Evolutionary conservation across 2,329 filamentous ascomycete species (phyloP).

Genomic region (Sclerotinia spermophila): DNA sequence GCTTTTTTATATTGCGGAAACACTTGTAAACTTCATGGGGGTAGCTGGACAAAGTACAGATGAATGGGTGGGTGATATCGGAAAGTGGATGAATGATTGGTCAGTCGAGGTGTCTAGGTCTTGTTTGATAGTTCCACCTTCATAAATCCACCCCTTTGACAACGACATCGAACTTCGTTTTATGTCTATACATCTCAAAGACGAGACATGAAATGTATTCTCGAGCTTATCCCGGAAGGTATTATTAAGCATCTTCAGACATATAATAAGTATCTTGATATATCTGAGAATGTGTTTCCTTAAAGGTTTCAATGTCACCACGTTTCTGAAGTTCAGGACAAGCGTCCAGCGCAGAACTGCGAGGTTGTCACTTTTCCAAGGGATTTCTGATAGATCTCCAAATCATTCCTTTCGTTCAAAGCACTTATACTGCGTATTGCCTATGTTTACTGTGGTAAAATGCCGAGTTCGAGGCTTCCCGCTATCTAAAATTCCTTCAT

Average conservation of each 20-base stretch:
- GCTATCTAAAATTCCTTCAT: neutral
- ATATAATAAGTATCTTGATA: neutral
- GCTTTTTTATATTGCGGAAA: neutral
- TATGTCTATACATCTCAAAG: neutral
- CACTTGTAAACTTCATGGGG: neutral
- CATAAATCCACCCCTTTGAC: neutral
- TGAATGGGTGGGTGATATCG: neutral
- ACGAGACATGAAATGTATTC: too few species aligned
- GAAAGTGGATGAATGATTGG: neutral
- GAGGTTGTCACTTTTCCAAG: neutral
- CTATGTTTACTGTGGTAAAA: neutral
- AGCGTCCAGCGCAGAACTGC: neutral
- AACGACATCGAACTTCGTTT: neutral
- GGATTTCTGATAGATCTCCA: neutral
- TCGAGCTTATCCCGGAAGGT: too few species aligned
- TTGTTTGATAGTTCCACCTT: slow-evolving; percentile 2
- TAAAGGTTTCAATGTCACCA: neutral
- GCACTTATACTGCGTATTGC: neutral
- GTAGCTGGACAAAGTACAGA: neutral
- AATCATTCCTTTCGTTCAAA: neutral
- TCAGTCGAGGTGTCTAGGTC: neutral
- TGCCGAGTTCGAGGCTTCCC: too few species aligned
- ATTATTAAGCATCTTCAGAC: neutral
- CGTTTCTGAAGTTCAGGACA: neutral
- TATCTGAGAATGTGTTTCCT: neutral